Percentiles rank a stretch among this genome's conserved stretches.
These are phyloP conservation scores for Didymella pomorum DNA, from an alignment of 2,329 filamentous ascomycete species.

Conservation along the genomic window DNA sequence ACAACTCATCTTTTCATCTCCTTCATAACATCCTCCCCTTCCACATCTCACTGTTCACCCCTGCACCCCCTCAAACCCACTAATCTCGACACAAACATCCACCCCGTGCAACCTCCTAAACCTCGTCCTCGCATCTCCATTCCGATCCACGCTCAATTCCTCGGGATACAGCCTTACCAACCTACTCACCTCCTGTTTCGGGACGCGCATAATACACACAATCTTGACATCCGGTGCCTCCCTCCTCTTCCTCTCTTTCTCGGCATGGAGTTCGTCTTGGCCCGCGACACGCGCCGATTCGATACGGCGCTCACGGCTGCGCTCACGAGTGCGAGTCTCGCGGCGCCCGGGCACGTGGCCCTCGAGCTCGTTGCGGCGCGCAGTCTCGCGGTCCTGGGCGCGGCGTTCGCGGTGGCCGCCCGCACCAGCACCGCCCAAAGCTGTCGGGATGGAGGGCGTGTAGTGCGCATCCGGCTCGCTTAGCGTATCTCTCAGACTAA, in stretches of 20 bases:
- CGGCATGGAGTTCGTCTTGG: background rate
- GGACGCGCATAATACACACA: constrained; percentile 48
- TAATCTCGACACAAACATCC: constrained; percentile 47
- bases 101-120: constrained; percentile 43
- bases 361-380: constrained; percentile 8
- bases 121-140: constrained; percentile 45
- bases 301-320: background rate
- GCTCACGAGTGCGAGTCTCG: background rate
- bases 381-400: constrained; percentile 4
- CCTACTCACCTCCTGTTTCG: constrained; percentile 55
- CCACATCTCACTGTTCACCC: background rate
- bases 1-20: too few relatives aligned
- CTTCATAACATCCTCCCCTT: background rate
- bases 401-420: constrained; percentile 13
- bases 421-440: too few relatives aligned
- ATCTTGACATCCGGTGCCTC: constrained; percentile 41
- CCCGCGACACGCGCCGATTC: background rate
- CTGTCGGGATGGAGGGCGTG: background rate
- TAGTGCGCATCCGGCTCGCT: background rate
- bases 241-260: background rate
- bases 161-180: constrained; percentile 63
- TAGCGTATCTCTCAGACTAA: constrained; percentile 42
- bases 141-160: constrained; percentile 52
- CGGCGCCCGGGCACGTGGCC: background rate
- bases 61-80: constrained; percentile 20